Conservation (phyloP, 768 basidiomycete species). For the Psilocybe cubensis region DNA sequence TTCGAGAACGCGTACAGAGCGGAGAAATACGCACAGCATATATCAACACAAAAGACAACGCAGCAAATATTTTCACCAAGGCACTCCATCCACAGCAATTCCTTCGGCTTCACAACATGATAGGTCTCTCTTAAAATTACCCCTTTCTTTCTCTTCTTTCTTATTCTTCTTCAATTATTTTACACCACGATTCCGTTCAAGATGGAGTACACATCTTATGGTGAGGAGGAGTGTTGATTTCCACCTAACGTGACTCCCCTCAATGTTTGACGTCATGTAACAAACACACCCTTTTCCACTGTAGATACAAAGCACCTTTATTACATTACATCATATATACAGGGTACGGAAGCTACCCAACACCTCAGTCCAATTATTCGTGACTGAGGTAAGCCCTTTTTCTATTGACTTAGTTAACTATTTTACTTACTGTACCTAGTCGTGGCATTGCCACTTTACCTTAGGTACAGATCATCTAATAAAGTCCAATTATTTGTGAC, state of each 20-base stretch:
- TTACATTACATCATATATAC: not conserved
- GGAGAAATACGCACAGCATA: slow-evolving; percentile 30
- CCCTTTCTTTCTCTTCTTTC: not conserved
- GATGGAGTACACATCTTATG: slow-evolving; percentile 16
- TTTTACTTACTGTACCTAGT: no score
- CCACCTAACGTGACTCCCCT: slow-evolving; percentile 20
- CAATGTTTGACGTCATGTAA: no score
- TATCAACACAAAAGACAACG: slow-evolving; percentile 35
- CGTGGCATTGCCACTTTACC: no score
- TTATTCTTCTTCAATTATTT: not conserved
- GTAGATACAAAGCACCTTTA: not conserved
- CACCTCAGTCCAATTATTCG: not conserved
- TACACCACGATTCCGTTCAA: slow-evolving; percentile 13
- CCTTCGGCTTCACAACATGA: slow-evolving; percentile 8
- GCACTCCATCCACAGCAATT: slow-evolving; percentile 25
- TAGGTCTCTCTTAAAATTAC: slow-evolving; percentile 16
- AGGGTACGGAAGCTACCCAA: not conserved
- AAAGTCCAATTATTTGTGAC: no score
- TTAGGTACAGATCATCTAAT: no score
- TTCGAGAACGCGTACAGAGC: slow-evolving; percentile 35
- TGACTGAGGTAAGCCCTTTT: not conserved
- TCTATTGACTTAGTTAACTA: no score
- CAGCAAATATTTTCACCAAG: slow-evolving; percentile 47
- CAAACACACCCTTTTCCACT: not conserved
- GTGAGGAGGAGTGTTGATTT: slow-evolving; percentile 37